These are phyloP conservation scores for Podaxis sp. DNA, from an alignment of 768 basidiomycete species.

Conservation along the genomic window DNA sequence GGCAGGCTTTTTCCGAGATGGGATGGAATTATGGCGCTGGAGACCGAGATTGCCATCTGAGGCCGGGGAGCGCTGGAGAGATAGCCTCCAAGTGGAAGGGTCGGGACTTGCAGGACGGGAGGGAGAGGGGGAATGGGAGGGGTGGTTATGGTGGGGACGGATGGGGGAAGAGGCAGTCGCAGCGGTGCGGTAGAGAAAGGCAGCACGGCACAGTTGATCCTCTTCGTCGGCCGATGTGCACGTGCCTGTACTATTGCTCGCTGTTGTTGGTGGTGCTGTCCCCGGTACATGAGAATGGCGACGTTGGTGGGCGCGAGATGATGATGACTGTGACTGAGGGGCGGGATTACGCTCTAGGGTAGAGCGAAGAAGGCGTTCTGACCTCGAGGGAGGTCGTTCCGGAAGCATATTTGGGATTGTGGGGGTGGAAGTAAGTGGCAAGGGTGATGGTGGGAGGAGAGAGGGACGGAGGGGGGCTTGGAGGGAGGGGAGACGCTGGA, in stretches of 20 bases:
- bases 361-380: slow-evolving; percentile 15
- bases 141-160: background rate
- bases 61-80: slow-evolving; percentile 10
- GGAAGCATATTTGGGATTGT: background rate
- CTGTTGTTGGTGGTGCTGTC: background rate
- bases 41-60: slow-evolving; percentile 4
- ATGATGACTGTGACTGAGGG: slow-evolving; percentile 1
- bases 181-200: slow-evolving; percentile 13
- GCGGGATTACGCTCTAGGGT: slow-evolving; percentile 11
- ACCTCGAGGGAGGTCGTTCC: slow-evolving; percentile 13
- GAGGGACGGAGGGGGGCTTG: background rate
- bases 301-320: slow-evolving; percentile 5
- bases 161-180: slow-evolving; percentile 6
- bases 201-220: slow-evolving; percentile 10
- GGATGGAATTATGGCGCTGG: slow-evolving; percentile 5
- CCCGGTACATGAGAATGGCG: slow-evolving; percentile 11
- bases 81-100: slow-evolving; percentile 1
- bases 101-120: slow-evolving; percentile 8
- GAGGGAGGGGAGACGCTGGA: background rate
- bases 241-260: background rate
- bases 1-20: background rate
- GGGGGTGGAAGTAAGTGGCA: background rate
- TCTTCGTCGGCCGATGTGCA: slow-evolving; percentile 3
- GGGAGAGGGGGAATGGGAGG: slow-evolving; percentile 3
- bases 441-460: background rate